Conservation (phyloP, 176 grass and related monocot genomes). For the Lolium perenne region DNA sequence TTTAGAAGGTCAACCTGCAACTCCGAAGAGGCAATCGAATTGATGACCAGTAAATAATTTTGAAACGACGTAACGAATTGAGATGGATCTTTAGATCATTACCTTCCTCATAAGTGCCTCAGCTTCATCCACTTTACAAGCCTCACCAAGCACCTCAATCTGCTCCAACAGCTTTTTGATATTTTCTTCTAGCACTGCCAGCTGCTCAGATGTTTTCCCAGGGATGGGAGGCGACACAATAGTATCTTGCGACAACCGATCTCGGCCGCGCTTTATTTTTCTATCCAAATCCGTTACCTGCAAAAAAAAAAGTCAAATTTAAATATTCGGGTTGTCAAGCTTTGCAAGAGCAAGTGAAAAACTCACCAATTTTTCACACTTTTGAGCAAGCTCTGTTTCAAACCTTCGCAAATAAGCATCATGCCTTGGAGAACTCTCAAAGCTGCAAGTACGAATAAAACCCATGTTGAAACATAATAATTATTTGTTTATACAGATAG, state of each 20-base stretch:
- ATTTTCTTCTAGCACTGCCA: slow-evolving; percentile 65
- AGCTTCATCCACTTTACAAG: slow-evolving; percentile 78
- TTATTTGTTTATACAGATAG: slow-evolving; percentile 13
- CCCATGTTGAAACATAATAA: not conserved
- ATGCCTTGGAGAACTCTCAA: slow-evolving; percentile 85
- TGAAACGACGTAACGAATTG: not conserved
- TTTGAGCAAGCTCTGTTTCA: slow-evolving; percentile 86
- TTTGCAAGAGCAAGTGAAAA: slow-evolving; percentile 35
- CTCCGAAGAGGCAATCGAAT: not conserved
- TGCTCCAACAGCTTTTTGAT: slow-evolving; percentile 76
- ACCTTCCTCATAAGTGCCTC: slow-evolving; percentile 82
- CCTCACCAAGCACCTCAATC: slow-evolving; percentile 69
- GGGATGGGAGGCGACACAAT: not conserved
- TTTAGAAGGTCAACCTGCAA: slow-evolving; percentile 24
- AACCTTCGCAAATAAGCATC: slow-evolving; percentile 70
- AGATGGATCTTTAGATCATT: not conserved
- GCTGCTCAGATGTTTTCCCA: slow-evolving; percentile 57
- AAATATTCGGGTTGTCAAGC: not conserved
- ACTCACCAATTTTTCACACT: slow-evolving; percentile 92
- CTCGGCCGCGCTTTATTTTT: slow-evolving; percentile 22
- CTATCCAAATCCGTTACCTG: slow-evolving; percentile 4
- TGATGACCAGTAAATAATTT: slow-evolving; percentile 31
- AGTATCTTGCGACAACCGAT: slow-evolving; percentile 13
- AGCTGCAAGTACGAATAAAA: slow-evolving; percentile 64
- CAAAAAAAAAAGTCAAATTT: not conserved